Percentiles rank a stretch among this genome's conserved stretches.
These are phyloP conservation scores for Capsicum chinense DNA, from an alignment of 257 asterid genomes.

Conservation along the genomic window DNA sequence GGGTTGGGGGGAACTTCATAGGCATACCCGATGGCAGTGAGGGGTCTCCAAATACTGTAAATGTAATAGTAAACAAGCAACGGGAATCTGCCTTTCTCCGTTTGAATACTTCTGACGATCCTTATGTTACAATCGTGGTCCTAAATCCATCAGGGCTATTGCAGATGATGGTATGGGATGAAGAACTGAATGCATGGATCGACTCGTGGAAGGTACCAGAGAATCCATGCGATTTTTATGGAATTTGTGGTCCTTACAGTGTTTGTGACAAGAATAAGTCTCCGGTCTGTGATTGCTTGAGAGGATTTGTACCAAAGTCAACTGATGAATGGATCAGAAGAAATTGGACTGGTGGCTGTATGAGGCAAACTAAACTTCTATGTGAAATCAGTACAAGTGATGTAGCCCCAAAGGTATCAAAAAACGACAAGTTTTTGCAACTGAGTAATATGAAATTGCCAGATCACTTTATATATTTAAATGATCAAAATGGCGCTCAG, in stretches of 20 bases:
- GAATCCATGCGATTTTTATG: conserved; percentile 3
- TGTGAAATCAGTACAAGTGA: conserved; percentile 29
- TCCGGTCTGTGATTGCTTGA: conserved; percentile 33
- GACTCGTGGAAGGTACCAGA: no score
- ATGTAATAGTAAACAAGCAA: no score
- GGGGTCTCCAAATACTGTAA: no score
- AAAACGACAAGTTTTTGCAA: conserved; percentile 33
- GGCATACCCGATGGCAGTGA: no score
- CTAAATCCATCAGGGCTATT: no score
- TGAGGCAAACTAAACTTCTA: conserved; percentile 30
- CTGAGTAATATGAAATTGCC: conserved; percentile 40
- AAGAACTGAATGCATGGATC: no score
- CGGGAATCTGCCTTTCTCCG: no score
- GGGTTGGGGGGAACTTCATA: no score
- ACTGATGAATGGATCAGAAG: conserved; percentile 35
- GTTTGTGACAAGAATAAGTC: conserved; percentile 26
- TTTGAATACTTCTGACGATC: no score
- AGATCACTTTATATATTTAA: conserved; percentile 26
- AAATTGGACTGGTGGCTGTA: conserved; percentile 42
- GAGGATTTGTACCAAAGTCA: conserved; percentile 35
- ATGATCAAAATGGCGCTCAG: neutral
- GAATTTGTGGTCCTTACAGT: conserved; percentile 40
- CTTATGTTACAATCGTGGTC: no score
- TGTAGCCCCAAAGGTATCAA: neutral
- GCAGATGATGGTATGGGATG: no score